Percentiles rank a stretch among this genome's conserved stretches.
These are phyloP conservation scores for Pseudopyrenochaeta lycopersici DNA, from an alignment of 2,329 filamentous ascomycete genomes.

Conservation along the genomic window DNA sequence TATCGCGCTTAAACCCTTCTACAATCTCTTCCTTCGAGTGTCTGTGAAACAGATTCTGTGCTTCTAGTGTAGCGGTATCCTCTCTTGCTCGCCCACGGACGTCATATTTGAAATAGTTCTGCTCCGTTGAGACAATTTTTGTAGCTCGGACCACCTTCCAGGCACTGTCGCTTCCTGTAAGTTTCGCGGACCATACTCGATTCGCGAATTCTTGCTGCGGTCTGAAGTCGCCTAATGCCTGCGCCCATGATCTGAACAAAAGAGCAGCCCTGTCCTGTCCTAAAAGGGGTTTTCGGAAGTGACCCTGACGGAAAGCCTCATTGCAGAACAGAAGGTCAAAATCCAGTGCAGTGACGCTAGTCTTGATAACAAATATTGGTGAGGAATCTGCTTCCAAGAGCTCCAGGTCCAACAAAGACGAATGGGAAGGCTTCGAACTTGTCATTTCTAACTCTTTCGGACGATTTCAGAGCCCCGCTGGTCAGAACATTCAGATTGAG, in stretches of 20 bases:
- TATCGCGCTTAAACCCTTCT: constrained; percentile 8
- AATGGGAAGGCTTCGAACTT: not conserved
- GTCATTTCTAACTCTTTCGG: constrained; percentile 4
- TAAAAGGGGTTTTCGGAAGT: constrained; percentile 13
- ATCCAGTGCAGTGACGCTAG: constrained; percentile 6
- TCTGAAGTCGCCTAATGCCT: constrained; percentile 25
- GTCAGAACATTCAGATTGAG: not conserved
- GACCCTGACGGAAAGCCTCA: constrained; percentile 24
- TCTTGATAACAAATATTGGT: constrained; percentile 35
- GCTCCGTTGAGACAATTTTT: not conserved
- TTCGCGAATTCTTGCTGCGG: constrained; percentile 21
- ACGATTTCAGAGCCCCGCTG: not conserved
- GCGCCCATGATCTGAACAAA: constrained; percentile 39
- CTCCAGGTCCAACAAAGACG: constrained; percentile 28
- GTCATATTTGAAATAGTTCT: not conserved
- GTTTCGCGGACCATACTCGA: constrained; percentile 25
- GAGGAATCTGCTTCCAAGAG: constrained; percentile 28
- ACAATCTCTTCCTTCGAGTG: constrained; percentile 16
- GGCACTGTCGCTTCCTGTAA: constrained; percentile 16
- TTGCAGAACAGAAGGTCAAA: constrained; percentile 37
- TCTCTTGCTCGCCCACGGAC: not conserved
- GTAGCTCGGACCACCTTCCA: constrained; percentile 30
- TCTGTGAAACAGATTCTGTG: constrained; percentile 4
- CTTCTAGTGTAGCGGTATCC: not conserved
- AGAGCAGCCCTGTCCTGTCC: constrained; percentile 18